These are phyloP conservation scores for Aspergillus novoparasiticus DNA, from an alignment of 2,329 filamentous ascomycete species.

Conservation along the genomic window DNA sequence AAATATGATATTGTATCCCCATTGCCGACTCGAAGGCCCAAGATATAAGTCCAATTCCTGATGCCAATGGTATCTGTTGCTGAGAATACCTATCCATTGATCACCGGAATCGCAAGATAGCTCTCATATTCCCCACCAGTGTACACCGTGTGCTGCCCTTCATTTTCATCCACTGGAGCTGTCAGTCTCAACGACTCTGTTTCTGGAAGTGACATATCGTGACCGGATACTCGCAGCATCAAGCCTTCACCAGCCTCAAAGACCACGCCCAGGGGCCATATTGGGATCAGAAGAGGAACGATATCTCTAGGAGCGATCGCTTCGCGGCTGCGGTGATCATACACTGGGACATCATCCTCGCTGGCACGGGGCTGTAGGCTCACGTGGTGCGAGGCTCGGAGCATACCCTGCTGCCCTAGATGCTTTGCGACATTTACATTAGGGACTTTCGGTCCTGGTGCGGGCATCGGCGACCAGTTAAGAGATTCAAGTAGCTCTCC, in stretches of 20 bases:
- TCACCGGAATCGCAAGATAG: background rate
- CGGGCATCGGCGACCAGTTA: conserved; percentile 19
- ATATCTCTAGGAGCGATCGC: conserved; percentile 12
- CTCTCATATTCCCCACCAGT: conserved; percentile 10
- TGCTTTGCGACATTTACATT: conserved; percentile 21
- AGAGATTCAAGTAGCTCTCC: conserved; percentile 19
- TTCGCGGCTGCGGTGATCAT: conserved; percentile 5
- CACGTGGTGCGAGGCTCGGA: conserved; percentile 20
- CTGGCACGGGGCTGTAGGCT: background rate
- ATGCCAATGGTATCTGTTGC: no score
- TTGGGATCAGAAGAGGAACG: conserved; percentile 19
- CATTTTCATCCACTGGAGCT: conserved; percentile 16
- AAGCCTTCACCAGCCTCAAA: conserved; percentile 27
- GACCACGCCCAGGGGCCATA: conserved; percentile 28
- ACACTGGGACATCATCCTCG: background rate
- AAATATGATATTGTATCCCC: no score
- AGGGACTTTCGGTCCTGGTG: conserved; percentile 16
- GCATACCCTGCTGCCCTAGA: conserved; percentile 24
- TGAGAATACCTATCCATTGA: no score
- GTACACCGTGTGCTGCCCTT: conserved; percentile 14
- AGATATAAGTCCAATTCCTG: no score
- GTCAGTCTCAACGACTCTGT: background rate
- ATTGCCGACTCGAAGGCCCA: no score
- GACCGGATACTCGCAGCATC: conserved; percentile 23
- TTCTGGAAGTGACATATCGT: conserved; percentile 26